Base-by-base conservation (phyloP, 768 basidiomycete genomes). In the Phylloporus scabripes region DNA sequence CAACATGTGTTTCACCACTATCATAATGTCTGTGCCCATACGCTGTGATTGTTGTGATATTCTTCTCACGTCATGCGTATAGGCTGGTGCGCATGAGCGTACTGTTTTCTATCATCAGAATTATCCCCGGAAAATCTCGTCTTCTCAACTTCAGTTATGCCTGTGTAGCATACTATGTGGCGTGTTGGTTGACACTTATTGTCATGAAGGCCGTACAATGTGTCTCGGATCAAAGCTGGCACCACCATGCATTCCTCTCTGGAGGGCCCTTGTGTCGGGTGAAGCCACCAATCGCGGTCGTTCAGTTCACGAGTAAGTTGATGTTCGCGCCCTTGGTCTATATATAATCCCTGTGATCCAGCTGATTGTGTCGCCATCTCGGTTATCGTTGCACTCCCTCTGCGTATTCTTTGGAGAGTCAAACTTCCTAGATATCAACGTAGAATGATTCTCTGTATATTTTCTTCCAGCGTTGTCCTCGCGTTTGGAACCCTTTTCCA, bases 331-430 rank as follows among this genome's bases (percentile, higher is more conserved):
- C 8, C 7, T 10, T 26, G 5, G 6, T 8, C 24, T 20, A 24
- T 28, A 11, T 14, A 3, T 48, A 40, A 56, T 12, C 4, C 12
- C 18, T 7, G 5, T 26, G n/a, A 11, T 15, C 3, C 31, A 62
- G 57, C 50, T 6, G 61, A 62, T 45, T 53, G 55, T 47, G 6
- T 60, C n/a, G n/a, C n/a, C n/a, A n/a, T n/a, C n/a, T n/a, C n/a
- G n/a, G n/a, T n/a, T n/a, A n/a, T n/a, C n/a, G n/a, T n/a, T n/a
- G n/a, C n/a, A n/a, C n/a, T n/a, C n/a, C n/a, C n/a, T n/a, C n/a
- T n/a, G n/a, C n/a, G n/a, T n/a, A n/a, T n/a, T n/a, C n/a, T n/a
- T n/a, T n/a, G n/a, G n/a, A n/a, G n/a, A n/a, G n/a, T n/a, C n/a
- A n/a, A n/a, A n/a, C n/a, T n/a, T n/a, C n/a, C n/a, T n/a, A n/a